phyloP scores from a whole-genome alignment of 148 eudicot genomes.

The Linanthus parryae region DNA sequence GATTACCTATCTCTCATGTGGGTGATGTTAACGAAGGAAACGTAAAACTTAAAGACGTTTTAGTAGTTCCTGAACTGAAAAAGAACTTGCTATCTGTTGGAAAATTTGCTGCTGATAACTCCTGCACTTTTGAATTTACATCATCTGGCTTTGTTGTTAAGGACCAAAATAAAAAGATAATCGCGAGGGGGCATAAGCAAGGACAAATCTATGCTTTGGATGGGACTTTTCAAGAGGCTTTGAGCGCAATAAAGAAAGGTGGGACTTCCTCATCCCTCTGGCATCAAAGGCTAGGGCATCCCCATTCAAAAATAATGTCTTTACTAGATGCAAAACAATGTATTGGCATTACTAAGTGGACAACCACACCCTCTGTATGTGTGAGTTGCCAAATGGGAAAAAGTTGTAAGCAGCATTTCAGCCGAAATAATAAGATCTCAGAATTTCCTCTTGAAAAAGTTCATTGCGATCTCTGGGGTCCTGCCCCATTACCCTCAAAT shows the following conservation, averaged over 20 bases:
- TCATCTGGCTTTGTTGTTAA: background rate
- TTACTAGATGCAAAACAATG: too few relatives aligned
- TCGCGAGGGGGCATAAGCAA: background rate
- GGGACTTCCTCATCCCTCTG: background rate
- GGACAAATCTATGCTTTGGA: background rate
- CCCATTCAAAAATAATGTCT: too few relatives aligned
- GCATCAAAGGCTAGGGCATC: background rate
- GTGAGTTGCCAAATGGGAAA: constrained; percentile 4
- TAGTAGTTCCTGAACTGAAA: too few relatives aligned
- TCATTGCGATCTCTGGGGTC: constrained; percentile 4
- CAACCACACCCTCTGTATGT: background rate
- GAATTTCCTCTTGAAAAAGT: background rate
- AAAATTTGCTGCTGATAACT: background rate
- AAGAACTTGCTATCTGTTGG: background rate
- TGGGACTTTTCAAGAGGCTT: background rate
- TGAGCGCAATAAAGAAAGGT: background rate
- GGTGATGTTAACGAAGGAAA: background rate
- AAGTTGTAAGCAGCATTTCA: background rate
- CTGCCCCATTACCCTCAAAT: too few relatives aligned
- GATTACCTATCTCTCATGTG: background rate
- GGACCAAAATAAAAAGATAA: background rate
- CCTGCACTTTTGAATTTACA: background rate
- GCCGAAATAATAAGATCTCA: background rate
- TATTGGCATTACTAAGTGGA: background rate
- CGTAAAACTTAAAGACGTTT: background rate